Evolutionary conservation across 1,284 basidiomycete species (phyloP).

Genomic region (Somion occarium): DNA sequence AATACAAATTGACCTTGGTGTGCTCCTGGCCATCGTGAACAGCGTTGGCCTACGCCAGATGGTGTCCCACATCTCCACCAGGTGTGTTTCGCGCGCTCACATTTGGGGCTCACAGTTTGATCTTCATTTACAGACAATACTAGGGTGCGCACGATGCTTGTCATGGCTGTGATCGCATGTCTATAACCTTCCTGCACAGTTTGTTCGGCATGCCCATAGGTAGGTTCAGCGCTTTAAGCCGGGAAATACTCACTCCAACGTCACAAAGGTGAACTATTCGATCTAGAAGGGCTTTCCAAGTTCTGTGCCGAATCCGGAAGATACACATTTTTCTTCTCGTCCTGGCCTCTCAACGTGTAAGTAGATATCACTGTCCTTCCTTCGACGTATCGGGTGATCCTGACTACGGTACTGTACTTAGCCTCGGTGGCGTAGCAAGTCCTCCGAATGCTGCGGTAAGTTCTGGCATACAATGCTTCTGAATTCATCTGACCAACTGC

Average conservation of each 20-base stretch:
- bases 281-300: slow-evolving; percentile 56
- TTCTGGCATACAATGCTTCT: too few relatives aligned
- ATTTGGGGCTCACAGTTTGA: slow-evolving; percentile 55
- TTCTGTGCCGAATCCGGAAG: slow-evolving; percentile 51
- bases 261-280: slow-evolving; percentile 58
- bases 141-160: too few relatives aligned
- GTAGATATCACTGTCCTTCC: background rate
- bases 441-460: slow-evolving; percentile 68
- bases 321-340: slow-evolving; percentile 71
- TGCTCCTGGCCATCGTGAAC: background rate
- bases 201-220: slow-evolving; percentile 72
- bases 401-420: slow-evolving; percentile 22
- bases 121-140: too few relatives aligned
- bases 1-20: background rate
- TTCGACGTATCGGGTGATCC: background rate
- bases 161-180: too few relatives aligned
- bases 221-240: slow-evolving; percentile 19
- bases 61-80: slow-evolving; percentile 50
- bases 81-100: too few relatives aligned
- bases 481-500: too few relatives aligned
- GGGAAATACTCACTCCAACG: background rate
- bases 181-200: slow-evolving; percentile 28
- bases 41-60: slow-evolving; percentile 58
- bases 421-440: slow-evolving; percentile 62
- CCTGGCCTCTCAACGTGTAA: slow-evolving; percentile 43